phyloP scores from a whole-genome alignment of 2,329 filamentous ascomycete species.

The Elsinoe arachidis region DNA sequence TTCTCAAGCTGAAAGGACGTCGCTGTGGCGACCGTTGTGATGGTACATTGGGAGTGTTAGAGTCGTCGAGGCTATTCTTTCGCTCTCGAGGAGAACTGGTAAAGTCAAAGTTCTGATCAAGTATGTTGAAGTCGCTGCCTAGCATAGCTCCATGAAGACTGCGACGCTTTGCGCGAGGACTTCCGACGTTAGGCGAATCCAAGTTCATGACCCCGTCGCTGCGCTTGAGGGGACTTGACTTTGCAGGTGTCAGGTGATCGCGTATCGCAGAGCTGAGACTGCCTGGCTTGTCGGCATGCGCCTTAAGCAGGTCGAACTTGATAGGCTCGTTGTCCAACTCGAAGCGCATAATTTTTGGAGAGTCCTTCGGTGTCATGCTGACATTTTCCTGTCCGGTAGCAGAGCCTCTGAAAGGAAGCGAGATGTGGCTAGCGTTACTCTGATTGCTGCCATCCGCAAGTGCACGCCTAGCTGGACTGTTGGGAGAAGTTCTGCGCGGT shows the following conservation, averaged over 20 bases:
- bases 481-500: conserved; percentile 53
- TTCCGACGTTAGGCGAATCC: conserved; percentile 68
- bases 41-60: conserved; percentile 7
- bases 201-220: conserved; percentile 84
- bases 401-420: conserved; percentile 2
- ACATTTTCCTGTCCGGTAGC: conserved; percentile 30
- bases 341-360: conserved; percentile 23
- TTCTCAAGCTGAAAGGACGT: conserved; percentile 49
- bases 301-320: conserved; percentile 40
- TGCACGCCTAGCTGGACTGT: conserved; percentile 68
- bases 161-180: conserved; percentile 81
- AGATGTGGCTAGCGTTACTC: conserved; percentile 51
- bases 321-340: conserved; percentile 37
- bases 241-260: conserved; percentile 44
- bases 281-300: conserved; percentile 38
- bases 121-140: conserved; percentile 62
- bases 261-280: conserved; percentile 33
- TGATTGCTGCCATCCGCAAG: conserved; percentile 62
- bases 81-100: conserved; percentile 13
- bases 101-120: conserved; percentile 49
- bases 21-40: conserved; percentile 25
- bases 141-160: conserved; percentile 69
- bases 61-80: conserved; percentile 18
- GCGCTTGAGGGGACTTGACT: conserved; percentile 80
- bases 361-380: conserved; percentile 22